phyloP scores from a whole-genome alignment of 2,329 filamentous ascomycete genomes.

The Arachnopeziza araneosa region DNA sequence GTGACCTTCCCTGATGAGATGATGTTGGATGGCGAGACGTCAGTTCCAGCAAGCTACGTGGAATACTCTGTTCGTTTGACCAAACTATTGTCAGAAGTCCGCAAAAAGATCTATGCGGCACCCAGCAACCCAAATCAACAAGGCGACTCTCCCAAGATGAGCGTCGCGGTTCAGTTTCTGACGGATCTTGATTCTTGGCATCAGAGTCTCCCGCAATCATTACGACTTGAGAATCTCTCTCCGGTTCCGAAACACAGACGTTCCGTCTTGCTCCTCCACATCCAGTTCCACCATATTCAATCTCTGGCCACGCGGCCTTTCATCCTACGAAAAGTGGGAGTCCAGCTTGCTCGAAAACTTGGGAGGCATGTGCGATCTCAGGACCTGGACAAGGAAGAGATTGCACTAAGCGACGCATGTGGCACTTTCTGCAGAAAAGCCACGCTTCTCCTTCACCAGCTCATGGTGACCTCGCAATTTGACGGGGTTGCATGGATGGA shows the following conservation, averaged over 20 bases:
- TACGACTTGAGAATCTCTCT: conserved; percentile 20
- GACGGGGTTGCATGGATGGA: conserved; percentile 28
- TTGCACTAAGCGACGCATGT: conserved; percentile 22
- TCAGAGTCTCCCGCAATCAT: conserved; percentile 19
- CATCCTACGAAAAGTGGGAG: conserved; percentile 25
- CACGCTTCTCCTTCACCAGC: conserved; percentile 19
- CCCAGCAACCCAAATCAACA: conserved; percentile 15
- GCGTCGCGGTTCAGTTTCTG: conserved; percentile 20
- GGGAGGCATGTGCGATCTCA: conserved; percentile 24
- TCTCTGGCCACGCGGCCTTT: conserved; percentile 26
- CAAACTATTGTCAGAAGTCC: conserved; percentile 22
- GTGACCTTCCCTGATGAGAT: conserved; percentile 25
- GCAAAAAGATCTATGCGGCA: conserved; percentile 25
- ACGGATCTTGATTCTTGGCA: conserved; percentile 25
- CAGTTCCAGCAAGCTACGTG: conserved; percentile 22
- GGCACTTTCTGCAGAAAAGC: conserved; percentile 22
- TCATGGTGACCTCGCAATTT: conserved; percentile 20
- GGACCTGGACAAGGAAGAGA: conserved; percentile 24
- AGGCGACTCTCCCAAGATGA: conserved; percentile 17
- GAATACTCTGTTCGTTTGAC: conserved; percentile 23
- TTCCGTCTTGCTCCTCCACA: conserved; percentile 25
- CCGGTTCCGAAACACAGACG: conserved; percentile 19
- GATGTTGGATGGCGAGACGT: conserved; percentile 23
- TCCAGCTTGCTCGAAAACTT: conserved; percentile 23
- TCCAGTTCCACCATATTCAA: conserved; percentile 27